phyloP scores from a whole-genome alignment of 1,139 yeast species.

The Taiozyma sp. region DNA sequence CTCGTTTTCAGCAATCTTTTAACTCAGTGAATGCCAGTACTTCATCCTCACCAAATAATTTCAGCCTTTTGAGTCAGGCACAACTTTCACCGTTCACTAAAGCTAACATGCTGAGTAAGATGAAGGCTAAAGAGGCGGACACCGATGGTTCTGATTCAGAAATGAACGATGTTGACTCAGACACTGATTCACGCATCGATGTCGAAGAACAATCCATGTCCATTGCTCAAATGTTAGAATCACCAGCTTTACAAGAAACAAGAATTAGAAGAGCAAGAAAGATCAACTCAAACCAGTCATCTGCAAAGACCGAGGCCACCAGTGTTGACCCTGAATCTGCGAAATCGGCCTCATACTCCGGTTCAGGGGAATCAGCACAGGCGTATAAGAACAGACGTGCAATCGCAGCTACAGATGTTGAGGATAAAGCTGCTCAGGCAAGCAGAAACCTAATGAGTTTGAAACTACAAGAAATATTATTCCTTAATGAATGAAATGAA shows the following conservation, averaged over 20 bases:
- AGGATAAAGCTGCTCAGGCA: conserved; percentile 17
- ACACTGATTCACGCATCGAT: conserved; percentile 17
- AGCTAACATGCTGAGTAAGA: conserved; percentile 14
- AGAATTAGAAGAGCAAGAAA: not conserved
- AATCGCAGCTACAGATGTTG: not conserved
- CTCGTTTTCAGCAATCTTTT: not conserved
- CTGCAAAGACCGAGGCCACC: not conserved
- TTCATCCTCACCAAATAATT: conserved; percentile 3
- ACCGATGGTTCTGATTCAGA: conserved; percentile 23
- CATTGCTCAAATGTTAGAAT: conserved; percentile 4
- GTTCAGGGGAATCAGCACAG: not conserved
- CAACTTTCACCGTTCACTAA: conserved; percentile 20
- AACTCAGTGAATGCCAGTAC: not conserved
- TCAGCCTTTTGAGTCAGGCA: conserved; percentile 4
- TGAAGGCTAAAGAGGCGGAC: conserved; percentile 9
- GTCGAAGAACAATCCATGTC: conserved; percentile 6
- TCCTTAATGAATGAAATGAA: conserved; percentile 22
- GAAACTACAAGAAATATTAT: conserved; percentile 27
- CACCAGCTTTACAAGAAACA: not conserved
- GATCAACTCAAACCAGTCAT: not conserved
- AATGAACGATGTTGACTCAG: conserved; percentile 22
- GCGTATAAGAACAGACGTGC: not conserved
- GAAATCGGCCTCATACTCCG: not conserved
- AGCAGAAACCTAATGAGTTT: conserved; percentile 25
- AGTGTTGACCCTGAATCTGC: not conserved